phyloP scores from a whole-genome alignment of 148 eudicot species.

The Cornus suecica region DNA sequence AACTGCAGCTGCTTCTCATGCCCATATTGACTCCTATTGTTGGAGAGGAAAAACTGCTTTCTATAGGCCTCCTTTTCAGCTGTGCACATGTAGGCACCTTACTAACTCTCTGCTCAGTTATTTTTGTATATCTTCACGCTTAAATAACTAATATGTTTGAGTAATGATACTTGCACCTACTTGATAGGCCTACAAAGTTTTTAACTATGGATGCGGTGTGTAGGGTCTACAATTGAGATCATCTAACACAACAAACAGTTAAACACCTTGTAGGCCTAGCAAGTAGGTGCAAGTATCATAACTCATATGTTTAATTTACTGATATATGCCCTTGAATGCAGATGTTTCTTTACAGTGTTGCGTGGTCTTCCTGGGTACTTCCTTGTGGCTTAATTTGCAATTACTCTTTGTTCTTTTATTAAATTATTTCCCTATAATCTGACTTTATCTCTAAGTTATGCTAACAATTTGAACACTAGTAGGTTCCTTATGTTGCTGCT shows the following conservation, averaged over 20 bases:
- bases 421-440: too few relatives aligned
- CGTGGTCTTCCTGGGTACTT: slow-evolving; percentile 66
- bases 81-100: slow-evolving; percentile 47
- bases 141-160: too few relatives aligned
- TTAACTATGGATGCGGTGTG: too few relatives aligned
- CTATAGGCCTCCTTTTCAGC: slow-evolving; percentile 55
- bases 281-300: too few relatives aligned
- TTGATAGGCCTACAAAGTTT: not conserved
- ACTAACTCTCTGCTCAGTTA: not conserved
- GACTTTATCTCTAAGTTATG: not conserved
- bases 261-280: too few relatives aligned
- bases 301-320: slow-evolving; percentile 8
- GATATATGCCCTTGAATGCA: slow-evolving; percentile 24
- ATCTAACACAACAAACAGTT: too few relatives aligned
- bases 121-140: too few relatives aligned
- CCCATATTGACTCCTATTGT: slow-evolving; percentile 61
- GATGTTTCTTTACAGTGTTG: slow-evolving; percentile 56
- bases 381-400: not conserved
- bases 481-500: slow-evolving; percentile 63
- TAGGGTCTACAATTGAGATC: too few relatives aligned
- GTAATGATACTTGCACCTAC: too few relatives aligned
- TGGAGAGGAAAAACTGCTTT: slow-evolving; percentile 67
- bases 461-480: slow-evolving; percentile 12
- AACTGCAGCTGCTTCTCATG: slow-evolving; percentile 72
- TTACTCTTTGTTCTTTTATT: not conserved